These are phyloP conservation scores for Remersonia thermophila DNA, from an alignment of 2,329 filamentous ascomycete species.

Conservation along the genomic window DNA sequence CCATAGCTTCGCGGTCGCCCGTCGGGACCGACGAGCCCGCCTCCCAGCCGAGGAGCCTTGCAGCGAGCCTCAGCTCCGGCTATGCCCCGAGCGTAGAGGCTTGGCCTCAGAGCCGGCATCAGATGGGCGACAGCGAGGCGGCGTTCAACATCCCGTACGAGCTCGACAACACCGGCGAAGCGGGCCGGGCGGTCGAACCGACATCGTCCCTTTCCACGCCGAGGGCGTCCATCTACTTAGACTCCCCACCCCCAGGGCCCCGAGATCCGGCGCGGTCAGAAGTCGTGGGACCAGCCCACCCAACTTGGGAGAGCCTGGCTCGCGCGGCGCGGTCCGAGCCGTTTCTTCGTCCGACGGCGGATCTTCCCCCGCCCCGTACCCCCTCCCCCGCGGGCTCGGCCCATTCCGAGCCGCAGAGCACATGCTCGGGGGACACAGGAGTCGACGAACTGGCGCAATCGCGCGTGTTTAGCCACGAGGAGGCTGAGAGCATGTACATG, in stretches of 20 bases:
- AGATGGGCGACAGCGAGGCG: conserved; percentile 39
- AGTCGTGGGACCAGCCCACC: conserved; percentile 18
- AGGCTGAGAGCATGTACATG: conserved; percentile 81
- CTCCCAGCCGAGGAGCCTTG: conserved; percentile 2
- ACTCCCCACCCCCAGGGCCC: background rate
- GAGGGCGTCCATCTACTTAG: conserved; percentile 31
- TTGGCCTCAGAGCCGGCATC: conserved; percentile 24
- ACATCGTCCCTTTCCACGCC: conserved; percentile 36
- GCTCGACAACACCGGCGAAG: conserved; percentile 26
- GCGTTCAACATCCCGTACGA: conserved; percentile 47
- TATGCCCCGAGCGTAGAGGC: conserved; percentile 24
- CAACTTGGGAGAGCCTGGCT: conserved; percentile 22
- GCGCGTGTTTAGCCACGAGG: conserved; percentile 63
- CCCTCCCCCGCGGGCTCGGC: conserved; percentile 13
- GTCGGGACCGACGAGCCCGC: conserved; percentile 19
- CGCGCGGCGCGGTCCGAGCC: conserved; percentile 27
- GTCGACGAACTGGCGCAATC: conserved; percentile 49
- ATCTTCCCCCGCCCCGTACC: conserved; percentile 1
- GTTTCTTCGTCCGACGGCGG: conserved; percentile 19
- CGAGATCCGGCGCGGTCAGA: conserved; percentile 22
- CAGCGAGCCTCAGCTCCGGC: conserved; percentile 11
- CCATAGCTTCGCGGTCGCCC: conserved; percentile 37
- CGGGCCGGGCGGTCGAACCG: conserved; percentile 23
- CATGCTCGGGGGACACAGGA: conserved; percentile 19
- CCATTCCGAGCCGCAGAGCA: conserved; percentile 18